Evolutionary conservation across 768 basidiomycete genomes (phyloP), one percentile per base, ranked within the genome.

Genomic region (Grammothele lineata): DNA sequence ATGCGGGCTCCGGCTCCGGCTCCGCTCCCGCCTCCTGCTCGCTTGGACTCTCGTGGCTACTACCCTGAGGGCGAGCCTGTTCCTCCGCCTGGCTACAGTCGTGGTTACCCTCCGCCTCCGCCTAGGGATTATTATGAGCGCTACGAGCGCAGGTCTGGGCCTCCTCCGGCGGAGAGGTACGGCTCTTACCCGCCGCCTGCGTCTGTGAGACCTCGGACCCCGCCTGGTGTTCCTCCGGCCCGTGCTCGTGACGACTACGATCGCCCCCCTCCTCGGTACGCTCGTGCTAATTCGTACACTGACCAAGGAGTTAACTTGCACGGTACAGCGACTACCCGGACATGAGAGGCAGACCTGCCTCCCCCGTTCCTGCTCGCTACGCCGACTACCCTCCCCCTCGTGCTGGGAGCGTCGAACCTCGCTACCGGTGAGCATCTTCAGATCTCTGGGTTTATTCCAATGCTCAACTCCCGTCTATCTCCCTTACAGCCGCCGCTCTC

Each of bases 171-270:
- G 30, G 77, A 76, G 34, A 66, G 70, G 53, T 72, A 66, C 43
- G 51, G 54, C 15, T 51, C 61, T 25, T 68, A 72, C 62, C 73
- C 83, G 23, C 69, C 75, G 58, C 64, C 69, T 38, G 62, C 74
- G 34, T 63, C 74, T 43, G 78, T 72, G 45, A 70, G 77, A 52
- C 64, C 77, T 12, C 68, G 76, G 40, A 77, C 74, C 5, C 75
- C 85, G 27, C 72, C 81, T 53, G 72, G 80, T 48, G 76, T 76
- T 30, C 63, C 63, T 30, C 66, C 69, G 24, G 77, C 81, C 32
- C 70, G 81, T 50, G 66, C 61, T 48, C 74, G 81, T 45, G 84
- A 87, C 33, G 85, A 87, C 19, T 80, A 76, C 53, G 85, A 87
- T 26, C 73, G 82, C 58, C 73, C 74, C 43, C 69, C 75, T 17